Base-by-base conservation (phyloP, 1,284 basidiomycete genomes). In the Mycosarcoma maydis region DNA sequence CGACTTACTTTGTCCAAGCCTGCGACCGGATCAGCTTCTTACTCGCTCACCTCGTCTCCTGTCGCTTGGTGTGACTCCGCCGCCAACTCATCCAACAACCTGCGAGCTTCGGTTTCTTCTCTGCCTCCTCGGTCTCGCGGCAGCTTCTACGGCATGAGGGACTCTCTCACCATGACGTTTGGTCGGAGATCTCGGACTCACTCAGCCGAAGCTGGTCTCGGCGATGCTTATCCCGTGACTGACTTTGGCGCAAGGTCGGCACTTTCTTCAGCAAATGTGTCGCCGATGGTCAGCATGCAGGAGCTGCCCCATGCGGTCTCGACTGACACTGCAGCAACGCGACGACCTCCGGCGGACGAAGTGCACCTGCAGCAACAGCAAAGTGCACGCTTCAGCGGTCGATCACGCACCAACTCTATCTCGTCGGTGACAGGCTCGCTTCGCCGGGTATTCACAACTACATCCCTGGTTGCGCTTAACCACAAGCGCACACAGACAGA, bases 91-190 rank as follows among this genome's bases (percentile, higher is more conserved):
- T 32, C 49, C 5, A 33, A 20, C 19, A 71, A 65, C 22, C 38
- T 65, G 48, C 48, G 54, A 8, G 24, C 49, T 22, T 38, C 42
- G 6, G 39, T 46, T 11, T 23, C 40, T 11, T 50, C 49, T 10
- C 34, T 57, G 47, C 50, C 60, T 30, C 29, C 47, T 16, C 62
- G 62, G 30, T 54, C 55, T 19, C 53, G 62, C 39, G 42, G 44
- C 20, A 61, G 53, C 48, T 39, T 66, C n/a, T 59, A 66, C 38
- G 58, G 68, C 26, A 56, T 67, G 50, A 61, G 51, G 40, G 68
- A 72, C 13, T 54, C 68, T n/a, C 44, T 72, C 19, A 52, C 62
- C 13, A 59, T 55, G 41, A 52, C 68, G 4, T 72, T 72, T 38
- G 57, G 51, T 14, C 49, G 43, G 40, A 47, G 62, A 17, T 30